A percentile compares a stretch with the other conserved stretches of the same genome.
Evolutionary conservation across 2,329 filamentous ascomycete genomes (phyloP).

Genomic region (Tolypocladium guangdongense): DNA sequence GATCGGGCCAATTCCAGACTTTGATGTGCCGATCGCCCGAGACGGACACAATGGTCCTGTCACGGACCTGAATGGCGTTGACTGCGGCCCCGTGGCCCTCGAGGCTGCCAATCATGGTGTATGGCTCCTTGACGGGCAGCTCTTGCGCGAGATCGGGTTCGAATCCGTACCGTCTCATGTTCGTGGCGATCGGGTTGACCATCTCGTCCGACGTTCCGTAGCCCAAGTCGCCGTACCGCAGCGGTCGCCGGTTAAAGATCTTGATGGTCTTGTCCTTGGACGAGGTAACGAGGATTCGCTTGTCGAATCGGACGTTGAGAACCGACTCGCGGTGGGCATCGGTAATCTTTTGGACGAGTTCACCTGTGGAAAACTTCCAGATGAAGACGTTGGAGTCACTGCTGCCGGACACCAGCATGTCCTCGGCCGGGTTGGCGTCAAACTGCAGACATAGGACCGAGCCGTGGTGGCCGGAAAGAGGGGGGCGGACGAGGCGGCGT

Average conservation of each 20-base stretch:
- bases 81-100: conserved; percentile 85
- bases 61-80: conserved; percentile 87
- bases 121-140: conserved; percentile 49
- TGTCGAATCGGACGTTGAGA: conserved; percentile 85
- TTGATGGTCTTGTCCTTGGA: conserved; percentile 97
- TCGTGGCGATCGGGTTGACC: conserved; percentile 42
- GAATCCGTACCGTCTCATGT: conserved; percentile 44
- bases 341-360: conserved; percentile 64
- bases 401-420: conserved; percentile 89
- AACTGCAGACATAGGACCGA: conserved; percentile 95
- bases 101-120: conserved; percentile 66
- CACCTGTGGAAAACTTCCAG: conserved; percentile 87
- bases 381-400: conserved; percentile 86
- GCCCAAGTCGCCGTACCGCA: conserved; percentile 50
- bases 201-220: conserved; percentile 29
- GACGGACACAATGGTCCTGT: conserved; percentile 81
- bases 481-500: conserved; percentile 61
- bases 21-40: conserved; percentile 92
- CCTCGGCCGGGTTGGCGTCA: conserved; percentile 75
- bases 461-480: conserved; percentile 65
- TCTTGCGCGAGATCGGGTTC: conserved; percentile 34
- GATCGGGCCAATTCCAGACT: conserved; percentile 82
- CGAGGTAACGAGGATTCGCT: conserved; percentile 84
- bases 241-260: conserved; percentile 72
- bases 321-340: conserved; percentile 83